Percentiles rank a stretch among this genome's conserved stretches.
phyloP scores from a whole-genome alignment of 352 stramenopile genomes.

The Phytophthora ohioensis region DNA sequence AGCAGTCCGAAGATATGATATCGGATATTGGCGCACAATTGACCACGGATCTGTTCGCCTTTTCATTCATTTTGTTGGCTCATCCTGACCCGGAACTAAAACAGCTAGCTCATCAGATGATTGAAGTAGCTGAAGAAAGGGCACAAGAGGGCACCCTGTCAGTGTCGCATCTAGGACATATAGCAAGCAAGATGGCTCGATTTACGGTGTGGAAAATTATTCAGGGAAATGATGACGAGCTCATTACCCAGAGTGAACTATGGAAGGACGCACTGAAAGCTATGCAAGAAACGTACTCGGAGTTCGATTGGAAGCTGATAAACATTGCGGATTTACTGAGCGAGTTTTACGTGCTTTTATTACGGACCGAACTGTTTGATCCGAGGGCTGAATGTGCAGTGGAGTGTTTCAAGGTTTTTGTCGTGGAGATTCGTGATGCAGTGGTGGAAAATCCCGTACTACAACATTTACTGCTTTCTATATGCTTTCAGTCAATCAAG shows the following conservation, averaged over 20 bases:
- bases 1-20: slow-evolving; percentile 7
- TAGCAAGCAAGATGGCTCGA: slow-evolving; percentile 72
- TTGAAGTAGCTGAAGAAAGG: slow-evolving; percentile 57
- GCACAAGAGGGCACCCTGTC: slow-evolving; percentile 51
- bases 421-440: slow-evolving; percentile 51
- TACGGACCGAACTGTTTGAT: slow-evolving; percentile 49
- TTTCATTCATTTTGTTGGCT: slow-evolving; percentile 63
- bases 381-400: slow-evolving; percentile 59
- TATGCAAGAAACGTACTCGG: slow-evolving; percentile 75
- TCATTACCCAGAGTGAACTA: slow-evolving; percentile 38
- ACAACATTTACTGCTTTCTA: slow-evolving; percentile 74
- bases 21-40: slow-evolving; percentile 59
- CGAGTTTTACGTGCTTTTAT: slow-evolving; percentile 69
- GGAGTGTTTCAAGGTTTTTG: slow-evolving; percentile 75
- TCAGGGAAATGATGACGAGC: slow-evolving; percentile 32
- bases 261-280: slow-evolving; percentile 59
- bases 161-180: slow-evolving; percentile 65
- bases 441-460: slow-evolving; percentile 52
- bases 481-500: slow-evolving; percentile 76
- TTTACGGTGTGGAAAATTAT: slow-evolving; percentile 70
- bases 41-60: slow-evolving; percentile 74
- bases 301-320: slow-evolving; percentile 70
- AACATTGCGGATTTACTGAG: slow-evolving; percentile 70
- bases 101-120: slow-evolving; percentile 50
- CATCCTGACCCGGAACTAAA: slow-evolving; percentile 44